Evolutionary conservation across 768 basidiomycete species (phyloP).

Genomic region (Antrodiella citrinella): DNA sequence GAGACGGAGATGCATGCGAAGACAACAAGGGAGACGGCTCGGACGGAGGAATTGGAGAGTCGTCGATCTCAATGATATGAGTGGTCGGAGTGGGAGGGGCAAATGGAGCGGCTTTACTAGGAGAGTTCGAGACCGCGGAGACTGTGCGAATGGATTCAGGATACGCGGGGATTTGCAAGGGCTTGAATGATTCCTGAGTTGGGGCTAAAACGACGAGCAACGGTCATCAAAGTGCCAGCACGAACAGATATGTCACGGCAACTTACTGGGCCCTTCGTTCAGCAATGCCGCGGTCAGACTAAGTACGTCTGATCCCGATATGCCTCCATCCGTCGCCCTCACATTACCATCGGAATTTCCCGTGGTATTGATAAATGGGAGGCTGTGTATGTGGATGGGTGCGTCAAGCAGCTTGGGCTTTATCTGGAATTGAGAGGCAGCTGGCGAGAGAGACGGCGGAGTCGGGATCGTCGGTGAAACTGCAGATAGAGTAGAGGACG

Average conservation of each 20-base stretch:
- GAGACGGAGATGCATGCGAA: not conserved
- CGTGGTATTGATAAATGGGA: slow-evolving; percentile 3
- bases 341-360: not conserved
- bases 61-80: not conserved
- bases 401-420: slow-evolving; percentile 4
- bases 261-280: slow-evolving; percentile 8
- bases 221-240: not conserved
- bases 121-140: not conserved
- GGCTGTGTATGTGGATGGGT: slow-evolving; percentile 3
- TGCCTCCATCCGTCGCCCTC: not conserved
- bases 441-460: slow-evolving; percentile 6
- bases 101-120: not conserved
- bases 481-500: not conserved
- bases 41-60: not conserved
- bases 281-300: not conserved
- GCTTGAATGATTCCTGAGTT: slow-evolving; percentile 7
- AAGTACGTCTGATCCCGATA: slow-evolving; percentile 1
- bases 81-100: not conserved
- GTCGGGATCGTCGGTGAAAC: not conserved
- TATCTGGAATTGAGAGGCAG: slow-evolving; percentile 7
- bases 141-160: not conserved
- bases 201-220: slow-evolving; percentile 1
- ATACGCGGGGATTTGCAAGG: not conserved
- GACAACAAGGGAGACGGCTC: not conserved
- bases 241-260: not conserved